Evolutionary conservation across 2,329 filamentous ascomycete genomes (phyloP).

Genomic region (Meredithiella fracta): DNA sequence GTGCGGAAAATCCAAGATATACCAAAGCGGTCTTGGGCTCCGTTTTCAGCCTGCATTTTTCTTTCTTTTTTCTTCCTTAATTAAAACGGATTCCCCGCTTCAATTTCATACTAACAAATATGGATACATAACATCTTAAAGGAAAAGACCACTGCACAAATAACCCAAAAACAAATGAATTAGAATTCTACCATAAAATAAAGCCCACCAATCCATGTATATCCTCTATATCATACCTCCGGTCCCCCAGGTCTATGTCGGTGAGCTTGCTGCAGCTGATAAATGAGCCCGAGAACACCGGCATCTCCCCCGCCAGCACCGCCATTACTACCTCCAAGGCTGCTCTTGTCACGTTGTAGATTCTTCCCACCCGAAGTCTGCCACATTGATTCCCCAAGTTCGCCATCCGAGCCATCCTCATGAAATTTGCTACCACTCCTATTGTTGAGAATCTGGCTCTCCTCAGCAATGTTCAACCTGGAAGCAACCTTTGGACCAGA

Average conservation of each 20-base stretch:
- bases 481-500: background rate
- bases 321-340: background rate
- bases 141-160: too few species aligned
- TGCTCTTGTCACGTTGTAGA: background rate
- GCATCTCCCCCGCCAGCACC: conserved; percentile 27
- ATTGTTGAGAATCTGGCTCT: background rate
- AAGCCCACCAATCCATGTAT: background rate
- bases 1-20: too few species aligned
- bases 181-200: background rate
- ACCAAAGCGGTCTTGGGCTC: too few species aligned
- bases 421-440: conserved; percentile 19
- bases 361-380: conserved; percentile 36
- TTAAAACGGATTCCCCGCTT: too few species aligned
- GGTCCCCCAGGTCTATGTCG: conserved; percentile 29
- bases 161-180: background rate
- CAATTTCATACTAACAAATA: too few species aligned
- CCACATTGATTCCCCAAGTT: conserved; percentile 43
- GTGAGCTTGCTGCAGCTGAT: conserved; percentile 42
- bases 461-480: background rate
- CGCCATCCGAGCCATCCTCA: conserved; percentile 34
- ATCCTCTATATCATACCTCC: conserved; percentile 19
- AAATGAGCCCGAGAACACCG: conserved; percentile 41
- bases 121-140: too few species aligned
- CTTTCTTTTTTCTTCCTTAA: too few species aligned
- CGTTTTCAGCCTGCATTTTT: too few species aligned